Evolutionary conservation across 2,329 filamentous ascomycete species (phyloP).

Genomic region (Sclerotinia borealis): DNA sequence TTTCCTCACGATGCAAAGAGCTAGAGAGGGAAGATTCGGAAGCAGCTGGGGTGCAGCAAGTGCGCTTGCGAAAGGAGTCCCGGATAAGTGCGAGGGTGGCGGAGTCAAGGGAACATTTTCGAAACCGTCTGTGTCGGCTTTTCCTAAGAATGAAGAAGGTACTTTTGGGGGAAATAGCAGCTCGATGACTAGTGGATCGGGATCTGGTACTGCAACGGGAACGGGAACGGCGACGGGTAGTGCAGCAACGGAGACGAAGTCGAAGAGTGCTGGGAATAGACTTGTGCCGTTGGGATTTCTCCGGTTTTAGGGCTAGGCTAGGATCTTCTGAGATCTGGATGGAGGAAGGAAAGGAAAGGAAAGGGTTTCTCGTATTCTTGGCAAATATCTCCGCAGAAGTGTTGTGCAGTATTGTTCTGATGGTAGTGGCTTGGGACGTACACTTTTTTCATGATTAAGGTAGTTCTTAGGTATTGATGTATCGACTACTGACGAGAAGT

Average conservation of each 20-base stretch:
- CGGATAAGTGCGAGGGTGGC: background rate
- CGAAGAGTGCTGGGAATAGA: slow-evolving; percentile 5
- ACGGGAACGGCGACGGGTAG: background rate
- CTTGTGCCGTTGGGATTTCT: background rate
- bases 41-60: slow-evolving; percentile 46
- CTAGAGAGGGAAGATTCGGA: slow-evolving; percentile 48
- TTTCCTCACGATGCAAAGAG: slow-evolving; percentile 55
- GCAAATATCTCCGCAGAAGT: background rate
- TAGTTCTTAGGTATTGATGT: background rate
- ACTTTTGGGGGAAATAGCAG: background rate
- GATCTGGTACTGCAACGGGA: background rate
- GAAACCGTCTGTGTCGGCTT: background rate
- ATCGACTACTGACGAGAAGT: background rate
- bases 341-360: no score
- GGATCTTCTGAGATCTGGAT: no score
- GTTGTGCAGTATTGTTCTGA: background rate
- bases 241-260: background rate
- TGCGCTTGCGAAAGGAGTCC: slow-evolving; percentile 31
- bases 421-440: background rate
- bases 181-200: background rate
- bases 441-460: background rate
- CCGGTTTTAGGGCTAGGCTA: background rate
- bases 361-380: background rate
- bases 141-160: slow-evolving; percentile 1
- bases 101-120: background rate